Evolutionary conservation across 2,329 filamentous ascomycete genomes (phyloP), one percentile per base, ranked within the genome.

Genomic region (Xylariales sp.): DNA sequence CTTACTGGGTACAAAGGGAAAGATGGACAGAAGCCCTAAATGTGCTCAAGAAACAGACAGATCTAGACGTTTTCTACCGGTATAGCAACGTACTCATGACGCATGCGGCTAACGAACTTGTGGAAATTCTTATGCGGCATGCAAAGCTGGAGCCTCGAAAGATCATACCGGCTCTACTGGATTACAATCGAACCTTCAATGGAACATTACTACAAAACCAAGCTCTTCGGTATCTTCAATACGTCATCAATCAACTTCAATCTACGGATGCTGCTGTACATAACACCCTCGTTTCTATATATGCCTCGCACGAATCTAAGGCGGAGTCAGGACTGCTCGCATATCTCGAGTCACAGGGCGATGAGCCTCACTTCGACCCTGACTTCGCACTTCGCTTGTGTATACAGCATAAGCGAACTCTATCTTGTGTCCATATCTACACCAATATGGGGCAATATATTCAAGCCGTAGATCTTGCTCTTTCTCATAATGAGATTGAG

Each of bases 11-110:
- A 18, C 96, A 98, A 80, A 88, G 95, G 67, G 96, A 98, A 81
- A 89, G 93, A 74, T 99, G 96, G 96, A 82, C 84, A 4, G 94
- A 97, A 74, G 93, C 94, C 2, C 84, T 99, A 72, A 88, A 89
- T 63, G 94, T 98, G 48, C 85, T 99, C 60, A 97, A 97, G 82
- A 94, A 92, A 79, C 96, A 99, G 81, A 97, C 91, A 5, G 92
- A 97, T 58, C 89, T 93, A 0, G 93, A 97, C 58, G 93, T 97
- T 53, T 99, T 98, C 81, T 98, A 98, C 83, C 91, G 93, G 70
- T 97, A 98, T 79, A 96, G 93, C 83, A 97, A 91, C 75, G 94
- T 98, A n/a, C 86, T 99, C 55, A 97, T 99, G 91, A 91, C 90
- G 16, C 93, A 97, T 77, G 90, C 90, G 3, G 89, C 95, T 0